Conservation (phyloP, 768 basidiomycete genomes). For the Pulveroboletus sp. region DNA sequence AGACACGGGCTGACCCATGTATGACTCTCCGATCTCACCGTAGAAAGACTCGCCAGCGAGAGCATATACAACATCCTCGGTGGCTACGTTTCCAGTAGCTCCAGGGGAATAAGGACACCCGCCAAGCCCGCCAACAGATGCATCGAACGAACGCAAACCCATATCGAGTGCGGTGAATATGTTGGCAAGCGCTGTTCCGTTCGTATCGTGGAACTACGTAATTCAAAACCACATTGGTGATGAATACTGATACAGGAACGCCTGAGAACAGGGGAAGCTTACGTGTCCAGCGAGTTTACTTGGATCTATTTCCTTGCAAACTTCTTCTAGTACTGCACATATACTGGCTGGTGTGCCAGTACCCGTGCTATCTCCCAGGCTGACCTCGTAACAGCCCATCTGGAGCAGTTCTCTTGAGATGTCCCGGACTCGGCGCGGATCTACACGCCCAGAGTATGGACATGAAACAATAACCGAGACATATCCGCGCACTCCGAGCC, state of each 20-base stretch:
- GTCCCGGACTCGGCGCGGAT: constrained; percentile 59
- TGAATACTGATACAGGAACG: not conserved
- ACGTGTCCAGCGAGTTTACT: constrained; percentile 64
- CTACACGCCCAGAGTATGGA: constrained; percentile 81
- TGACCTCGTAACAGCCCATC: constrained; percentile 95
- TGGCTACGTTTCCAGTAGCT: constrained; percentile 92
- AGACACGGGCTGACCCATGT: constrained; percentile 14
- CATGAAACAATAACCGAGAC: constrained; percentile 82
- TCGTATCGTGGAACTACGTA: constrained; percentile 86
- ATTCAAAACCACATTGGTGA: not conserved
- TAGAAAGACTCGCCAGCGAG: constrained; percentile 61
- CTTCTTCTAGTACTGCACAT: constrained; percentile 64
- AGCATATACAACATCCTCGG: constrained; percentile 88
- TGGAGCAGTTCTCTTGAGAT: constrained; percentile 69
- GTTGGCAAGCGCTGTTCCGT: constrained; percentile 78
- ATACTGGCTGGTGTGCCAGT: constrained; percentile 75
- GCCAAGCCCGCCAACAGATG: constrained; percentile 85
- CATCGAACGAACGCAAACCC: constrained; percentile 80
- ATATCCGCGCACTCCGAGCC: constrained; percentile 78
- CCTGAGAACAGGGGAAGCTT: constrained; percentile 33
- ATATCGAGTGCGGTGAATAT: constrained; percentile 66
- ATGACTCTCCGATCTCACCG: constrained; percentile 41
- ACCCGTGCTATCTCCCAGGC: constrained; percentile 90
- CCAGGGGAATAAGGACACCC: constrained; percentile 97
- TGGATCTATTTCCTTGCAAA: constrained; percentile 59